Evolutionary conservation across 306 rosid species (phyloP).

Genomic region (Erythrophleum fordii): DNA sequence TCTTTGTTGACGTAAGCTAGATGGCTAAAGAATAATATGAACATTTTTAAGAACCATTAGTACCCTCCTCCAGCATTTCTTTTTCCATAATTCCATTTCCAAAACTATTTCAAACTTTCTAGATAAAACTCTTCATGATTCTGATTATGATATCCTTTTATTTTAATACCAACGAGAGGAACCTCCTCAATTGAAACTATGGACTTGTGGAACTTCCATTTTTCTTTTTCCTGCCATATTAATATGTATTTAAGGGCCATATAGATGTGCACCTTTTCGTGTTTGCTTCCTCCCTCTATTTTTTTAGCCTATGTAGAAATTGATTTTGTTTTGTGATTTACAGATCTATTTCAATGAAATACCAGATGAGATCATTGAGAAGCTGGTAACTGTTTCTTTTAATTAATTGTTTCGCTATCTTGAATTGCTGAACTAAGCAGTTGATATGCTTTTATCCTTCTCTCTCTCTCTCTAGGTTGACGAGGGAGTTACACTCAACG

Average conservation of each 20-base stretch:
- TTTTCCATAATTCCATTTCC: background rate
- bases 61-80: background rate
- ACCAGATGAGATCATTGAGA: slow-evolving; percentile 83
- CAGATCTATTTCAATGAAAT: slow-evolving; percentile 93
- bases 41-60: background rate
- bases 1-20: background rate
- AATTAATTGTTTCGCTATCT: slow-evolving; percentile 25
- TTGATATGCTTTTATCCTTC: slow-evolving; percentile 19
- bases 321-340: slow-evolving; percentile 42
- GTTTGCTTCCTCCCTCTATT: background rate
- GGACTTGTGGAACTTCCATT: slow-evolving; percentile 19
- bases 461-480: slow-evolving; percentile 60
- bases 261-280: background rate
- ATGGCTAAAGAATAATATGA: background rate
- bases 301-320: slow-evolving; percentile 11
- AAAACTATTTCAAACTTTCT: slow-evolving; percentile 6
- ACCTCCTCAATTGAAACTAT: slow-evolving; percentile 14
- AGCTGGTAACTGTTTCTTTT: slow-evolving; percentile 65
- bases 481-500: slow-evolving; percentile 81
- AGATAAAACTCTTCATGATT: slow-evolving; percentile 16
- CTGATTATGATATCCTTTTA: background rate
- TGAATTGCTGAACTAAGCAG: slow-evolving; percentile 5
- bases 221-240: slow-evolving; percentile 17
- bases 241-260: background rate
- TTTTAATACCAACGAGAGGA: background rate